These are phyloP conservation scores for Mycosarcoma mackinlayi DNA, from an alignment of 1,284 basidiomycete genomes.

Conservation along the genomic window DNA sequence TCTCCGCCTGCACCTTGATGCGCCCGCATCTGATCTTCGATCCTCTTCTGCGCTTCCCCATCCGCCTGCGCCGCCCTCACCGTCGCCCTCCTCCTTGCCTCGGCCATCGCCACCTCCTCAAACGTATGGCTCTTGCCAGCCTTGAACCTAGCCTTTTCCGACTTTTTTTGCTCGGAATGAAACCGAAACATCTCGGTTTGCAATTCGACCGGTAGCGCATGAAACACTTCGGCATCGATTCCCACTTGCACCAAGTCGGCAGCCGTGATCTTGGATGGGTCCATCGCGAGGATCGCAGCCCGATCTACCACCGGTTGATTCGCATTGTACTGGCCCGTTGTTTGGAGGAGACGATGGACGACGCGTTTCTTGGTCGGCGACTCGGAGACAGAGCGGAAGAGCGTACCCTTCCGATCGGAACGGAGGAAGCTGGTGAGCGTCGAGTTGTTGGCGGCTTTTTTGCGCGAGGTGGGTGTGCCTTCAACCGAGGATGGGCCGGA, in stretches of 20 bases:
- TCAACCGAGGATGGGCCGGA: constrained; percentile 24
- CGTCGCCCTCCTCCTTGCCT: constrained; percentile 39
- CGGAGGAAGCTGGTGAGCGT: constrained; percentile 18
- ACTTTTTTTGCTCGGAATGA: constrained; percentile 35
- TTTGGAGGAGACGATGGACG: constrained; percentile 21
- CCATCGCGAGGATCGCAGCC: constrained; percentile 31
- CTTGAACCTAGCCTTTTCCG: constrained; percentile 27
- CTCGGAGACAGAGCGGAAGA: constrained; percentile 38
- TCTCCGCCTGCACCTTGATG: constrained; percentile 8
- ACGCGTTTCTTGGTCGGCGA: constrained; percentile 40
- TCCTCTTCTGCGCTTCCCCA: constrained; percentile 15
- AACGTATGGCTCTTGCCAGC: constrained; percentile 27
- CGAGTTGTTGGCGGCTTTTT: constrained; percentile 16
- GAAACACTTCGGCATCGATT: constrained; percentile 61
- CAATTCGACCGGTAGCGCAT: constrained; percentile 49
- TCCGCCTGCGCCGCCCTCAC: constrained; percentile 35
- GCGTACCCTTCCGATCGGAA: constrained; percentile 3
- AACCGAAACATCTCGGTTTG: constrained; percentile 52
- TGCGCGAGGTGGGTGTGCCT: constrained; percentile 31
- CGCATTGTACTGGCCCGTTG: constrained; percentile 8
- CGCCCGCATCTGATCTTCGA: constrained; percentile 16
- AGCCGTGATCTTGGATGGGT: constrained; percentile 34
- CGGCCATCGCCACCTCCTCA: constrained; percentile 37
- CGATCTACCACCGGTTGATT: constrained; percentile 26
- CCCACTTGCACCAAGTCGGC: constrained; percentile 35